Evolutionary conservation across 2,329 filamentous ascomycete genomes (phyloP), one percentile per base, ranked within the genome.

Genomic region (Biscogniauxia marginata): DNA sequence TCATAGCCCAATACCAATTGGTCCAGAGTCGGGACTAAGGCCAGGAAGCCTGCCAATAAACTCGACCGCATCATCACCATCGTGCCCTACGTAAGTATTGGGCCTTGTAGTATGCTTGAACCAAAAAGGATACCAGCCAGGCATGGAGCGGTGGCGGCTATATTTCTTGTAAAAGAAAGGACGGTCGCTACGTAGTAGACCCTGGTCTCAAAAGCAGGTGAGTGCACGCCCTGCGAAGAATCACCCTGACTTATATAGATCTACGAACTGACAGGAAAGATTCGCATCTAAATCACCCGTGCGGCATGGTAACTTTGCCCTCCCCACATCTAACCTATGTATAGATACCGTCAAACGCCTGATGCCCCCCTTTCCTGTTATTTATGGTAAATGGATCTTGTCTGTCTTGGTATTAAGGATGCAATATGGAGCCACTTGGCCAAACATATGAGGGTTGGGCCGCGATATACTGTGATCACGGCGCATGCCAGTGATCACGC

Each of bases 1-100:
- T 65, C 39, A 30, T 67, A 67, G 45, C 59, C 61, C 30, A 63
- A 34, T 45, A 57, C 55, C 20, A 59, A 46, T 30, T 43, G 54
- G 13, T 52, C 58, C 46, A 62, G 51, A 44, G 57, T 24, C 11
- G 61, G 59, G 53, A 55, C 48, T 7, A 61, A 39, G 49, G 56
- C 50, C 30, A 63, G 49, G 46, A 61, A 50, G 43, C 51, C 47
- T 43, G 53, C 57, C 50, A 63, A 52, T 53, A 58, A 20, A 30
- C 45, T 54, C n/a, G 53, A 52, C 48, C 44, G 55, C 61, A 61
- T 61, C 51, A 11, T 57, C 20, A 16, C 18, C 20, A 46, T 21
- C 44, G 18, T 22, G 9, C 44, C 18, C 18, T 3, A 34, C 30
- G 20, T 20, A 18, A 16, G 6, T 46, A 16, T 11, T 22, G 44